These are phyloP conservation scores for Bipolaris oryzae DNA, from an alignment of 2,329 filamentous ascomycete genomes.

Conservation along the genomic window DNA sequence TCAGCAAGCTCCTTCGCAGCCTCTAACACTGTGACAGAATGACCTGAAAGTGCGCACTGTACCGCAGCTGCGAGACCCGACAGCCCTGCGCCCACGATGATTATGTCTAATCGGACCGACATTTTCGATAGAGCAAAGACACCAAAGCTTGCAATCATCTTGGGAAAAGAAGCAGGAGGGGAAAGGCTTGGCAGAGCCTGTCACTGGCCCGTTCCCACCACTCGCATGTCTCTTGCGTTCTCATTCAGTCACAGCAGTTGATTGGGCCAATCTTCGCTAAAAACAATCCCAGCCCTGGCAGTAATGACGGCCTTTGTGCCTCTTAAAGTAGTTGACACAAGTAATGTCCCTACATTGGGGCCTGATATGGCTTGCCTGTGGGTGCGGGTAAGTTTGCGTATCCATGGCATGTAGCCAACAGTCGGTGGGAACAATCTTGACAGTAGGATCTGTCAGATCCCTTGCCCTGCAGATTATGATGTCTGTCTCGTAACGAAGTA, in stretches of 20 bases:
- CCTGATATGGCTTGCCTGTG: slow-evolving; percentile 20
- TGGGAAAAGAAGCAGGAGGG: not conserved
- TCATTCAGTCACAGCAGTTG: too few species aligned
- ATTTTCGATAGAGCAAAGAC: not conserved
- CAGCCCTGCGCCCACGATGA: slow-evolving; percentile 50
- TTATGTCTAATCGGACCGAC: slow-evolving; percentile 24
- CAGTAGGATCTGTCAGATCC: not conserved
- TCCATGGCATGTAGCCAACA: slow-evolving; percentile 29
- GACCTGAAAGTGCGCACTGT: slow-evolving; percentile 49
- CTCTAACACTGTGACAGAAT: slow-evolving; percentile 52
- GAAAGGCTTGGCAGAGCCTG: not conserved
- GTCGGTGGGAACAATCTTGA: slow-evolving; percentile 17
- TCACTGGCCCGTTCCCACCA: too few species aligned
- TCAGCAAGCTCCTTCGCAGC: slow-evolving; percentile 51
- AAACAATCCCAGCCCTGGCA: too few species aligned
- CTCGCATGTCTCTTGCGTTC: too few species aligned
- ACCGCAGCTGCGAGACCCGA: slow-evolving; percentile 54
- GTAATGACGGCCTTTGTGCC: not conserved
- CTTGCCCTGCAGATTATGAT: not conserved
- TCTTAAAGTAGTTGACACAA: slow-evolving; percentile 4
- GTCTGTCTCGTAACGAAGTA: not conserved
- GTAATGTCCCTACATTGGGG: slow-evolving; percentile 18
- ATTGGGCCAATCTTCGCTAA: not conserved
- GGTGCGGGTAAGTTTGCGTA: slow-evolving; percentile 18
- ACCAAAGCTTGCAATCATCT: not conserved